Percentiles rank a stretch among this genome's conserved stretches.
Evolutionary conservation across 2,329 filamentous ascomycete species (phyloP).

Genomic region (Aspergillus carbonarius): DNA sequence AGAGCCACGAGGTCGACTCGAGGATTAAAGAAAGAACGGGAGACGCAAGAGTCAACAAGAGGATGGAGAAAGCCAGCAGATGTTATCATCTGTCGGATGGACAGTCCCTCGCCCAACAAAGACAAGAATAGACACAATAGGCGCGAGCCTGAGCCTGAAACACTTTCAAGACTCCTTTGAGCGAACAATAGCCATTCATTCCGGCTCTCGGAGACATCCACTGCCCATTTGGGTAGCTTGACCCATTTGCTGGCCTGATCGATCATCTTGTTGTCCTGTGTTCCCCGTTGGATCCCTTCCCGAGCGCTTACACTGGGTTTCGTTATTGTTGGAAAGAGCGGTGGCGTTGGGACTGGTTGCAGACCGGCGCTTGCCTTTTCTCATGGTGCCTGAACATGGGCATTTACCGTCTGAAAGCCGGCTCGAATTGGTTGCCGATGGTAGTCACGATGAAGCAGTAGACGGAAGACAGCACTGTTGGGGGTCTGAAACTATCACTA

Average conservation of each 20-base stretch:
- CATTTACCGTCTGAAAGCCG: not conserved
- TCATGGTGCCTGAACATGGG: not conserved
- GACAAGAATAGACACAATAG: slow-evolving; percentile 20
- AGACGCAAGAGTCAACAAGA: slow-evolving; percentile 20
- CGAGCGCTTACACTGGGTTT: not conserved
- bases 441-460: not conserved
- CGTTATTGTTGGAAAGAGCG: not conserved
- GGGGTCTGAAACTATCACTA: no score
- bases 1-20: slow-evolving; percentile 26
- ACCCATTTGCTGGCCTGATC: not conserved
- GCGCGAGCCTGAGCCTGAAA: slow-evolving; percentile 20
- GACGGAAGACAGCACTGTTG: not conserved
- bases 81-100: slow-evolving; percentile 9
- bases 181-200: slow-evolving; percentile 17
- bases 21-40: slow-evolving; percentile 22
- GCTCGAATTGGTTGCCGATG: not conserved
- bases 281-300: not conserved
- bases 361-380: not conserved
- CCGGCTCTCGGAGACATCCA: not conserved
- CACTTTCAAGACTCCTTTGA: slow-evolving; percentile 14
- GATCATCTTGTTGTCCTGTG: not conserved
- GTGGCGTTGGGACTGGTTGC: not conserved
- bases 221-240: slow-evolving; percentile 5
- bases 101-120: slow-evolving; percentile 10
- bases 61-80: slow-evolving; percentile 8